These are phyloP conservation scores for Lentinula lateritia DNA, from an alignment of 768 basidiomycete genomes.

Conservation along the genomic window DNA sequence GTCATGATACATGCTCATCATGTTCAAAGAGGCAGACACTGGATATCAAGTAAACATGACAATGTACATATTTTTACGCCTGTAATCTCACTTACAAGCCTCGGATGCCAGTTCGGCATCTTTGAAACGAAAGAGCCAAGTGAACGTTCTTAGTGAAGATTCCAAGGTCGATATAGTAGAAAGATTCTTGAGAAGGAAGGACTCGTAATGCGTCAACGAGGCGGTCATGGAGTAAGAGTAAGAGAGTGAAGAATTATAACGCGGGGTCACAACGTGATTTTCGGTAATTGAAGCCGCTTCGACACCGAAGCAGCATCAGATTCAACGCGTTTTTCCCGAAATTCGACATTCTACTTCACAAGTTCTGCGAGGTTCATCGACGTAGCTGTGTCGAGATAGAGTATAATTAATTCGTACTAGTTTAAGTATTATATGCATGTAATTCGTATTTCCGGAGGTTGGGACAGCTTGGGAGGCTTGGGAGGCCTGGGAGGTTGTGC, in stretches of 20 bases:
- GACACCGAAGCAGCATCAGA: neutral
- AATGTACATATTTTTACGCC: neutral
- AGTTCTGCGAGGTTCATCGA: too few relatives aligned
- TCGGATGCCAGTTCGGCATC: slow-evolving; percentile 96
- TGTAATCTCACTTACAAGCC: slow-evolving; percentile 61
- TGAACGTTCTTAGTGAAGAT: slow-evolving; percentile 80
- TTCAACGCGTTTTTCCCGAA: too few relatives aligned
- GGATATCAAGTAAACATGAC: slow-evolving; percentile 7
- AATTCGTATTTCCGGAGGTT: too few relatives aligned
- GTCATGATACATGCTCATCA: slow-evolving; percentile 93
- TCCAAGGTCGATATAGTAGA: slow-evolving; percentile 85
- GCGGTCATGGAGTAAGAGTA: slow-evolving; percentile 46
- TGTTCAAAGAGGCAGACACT: slow-evolving; percentile 88
- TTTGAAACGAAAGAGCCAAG: slow-evolving; percentile 95
- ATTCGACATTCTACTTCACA: too few relatives aligned
- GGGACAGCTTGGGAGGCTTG: too few relatives aligned
- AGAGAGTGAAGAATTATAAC: slow-evolving; percentile 1
- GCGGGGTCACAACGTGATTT: neutral
- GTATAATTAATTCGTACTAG: too few relatives aligned
- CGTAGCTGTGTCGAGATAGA: too few relatives aligned
- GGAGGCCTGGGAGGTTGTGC: neutral
- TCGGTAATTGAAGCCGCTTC: neutral
- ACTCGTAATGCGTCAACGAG: slow-evolving; percentile 69
- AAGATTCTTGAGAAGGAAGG: slow-evolving; percentile 79
- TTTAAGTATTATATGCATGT: too few relatives aligned